Conservation (phyloP, 345 rosid species). For the Barbarea vulgaris region DNA sequence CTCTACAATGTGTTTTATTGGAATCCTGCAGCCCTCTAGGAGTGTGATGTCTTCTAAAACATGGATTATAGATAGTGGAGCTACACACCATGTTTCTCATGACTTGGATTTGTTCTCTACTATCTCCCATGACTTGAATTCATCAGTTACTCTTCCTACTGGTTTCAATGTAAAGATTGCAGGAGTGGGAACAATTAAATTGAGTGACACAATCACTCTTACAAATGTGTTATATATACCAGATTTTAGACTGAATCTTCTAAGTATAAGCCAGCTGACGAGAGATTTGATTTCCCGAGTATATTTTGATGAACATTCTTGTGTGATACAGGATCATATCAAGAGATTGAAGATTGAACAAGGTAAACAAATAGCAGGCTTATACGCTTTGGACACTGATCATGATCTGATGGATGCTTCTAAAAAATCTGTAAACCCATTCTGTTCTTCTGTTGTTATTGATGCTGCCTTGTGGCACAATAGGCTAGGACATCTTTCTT, state of each 20-base stretch:
- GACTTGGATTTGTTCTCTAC: not conserved
- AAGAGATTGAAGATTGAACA: not conserved
- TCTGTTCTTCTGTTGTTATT: not conserved
- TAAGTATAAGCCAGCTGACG: not conserved
- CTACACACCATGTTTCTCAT: not conserved
- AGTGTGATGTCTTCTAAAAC: not conserved
- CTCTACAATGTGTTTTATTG: not conserved
- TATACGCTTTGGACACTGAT: no score
- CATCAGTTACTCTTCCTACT: not conserved
- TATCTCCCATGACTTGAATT: not conserved
- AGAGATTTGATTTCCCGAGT: not conserved
- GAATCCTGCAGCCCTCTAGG: not conserved
- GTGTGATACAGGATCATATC: not conserved
- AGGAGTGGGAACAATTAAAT: not conserved
- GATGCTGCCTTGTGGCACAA: not conserved
- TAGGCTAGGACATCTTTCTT: not conserved
- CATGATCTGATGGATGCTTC: no score
- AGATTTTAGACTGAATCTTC: not conserved
- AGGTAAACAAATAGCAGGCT: not conserved
- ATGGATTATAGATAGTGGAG: not conserved
- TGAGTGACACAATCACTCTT: not conserved
- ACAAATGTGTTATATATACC: not conserved
- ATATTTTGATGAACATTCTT: not conserved
- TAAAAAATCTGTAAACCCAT: no score
- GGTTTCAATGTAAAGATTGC: not conserved